A percentile compares a stretch with the other conserved stretches of the same genome.
These are phyloP conservation scores for Neonothopanus nambi DNA, from an alignment of 1,284 basidiomycete genomes.

Conservation along the genomic window DNA sequence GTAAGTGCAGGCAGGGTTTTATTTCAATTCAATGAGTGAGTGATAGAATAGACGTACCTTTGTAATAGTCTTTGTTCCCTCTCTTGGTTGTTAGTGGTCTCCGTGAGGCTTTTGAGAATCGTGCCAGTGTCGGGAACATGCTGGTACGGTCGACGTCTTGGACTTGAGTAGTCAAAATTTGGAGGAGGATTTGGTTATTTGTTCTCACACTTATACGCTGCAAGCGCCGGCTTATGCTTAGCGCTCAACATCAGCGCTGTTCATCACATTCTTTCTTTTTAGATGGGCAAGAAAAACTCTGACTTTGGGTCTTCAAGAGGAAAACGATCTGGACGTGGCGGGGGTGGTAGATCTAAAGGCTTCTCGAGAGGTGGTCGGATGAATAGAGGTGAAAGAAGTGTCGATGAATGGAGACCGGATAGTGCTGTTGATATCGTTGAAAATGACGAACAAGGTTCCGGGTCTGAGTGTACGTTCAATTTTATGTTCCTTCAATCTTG, in stretches of 20 bases:
- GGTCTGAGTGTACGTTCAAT: conserved; percentile 18
- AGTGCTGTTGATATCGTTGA: conserved; percentile 49
- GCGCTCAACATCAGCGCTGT: too few relatives aligned
- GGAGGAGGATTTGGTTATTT: too few relatives aligned
- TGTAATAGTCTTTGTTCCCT: conserved; percentile 93
- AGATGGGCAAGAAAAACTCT: conserved; percentile 46
- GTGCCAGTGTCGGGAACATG: conserved; percentile 71
- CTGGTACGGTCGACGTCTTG: not conserved
- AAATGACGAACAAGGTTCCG: conserved; percentile 29
- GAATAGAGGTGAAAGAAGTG: conserved; percentile 19
- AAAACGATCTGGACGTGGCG: conserved; percentile 26
- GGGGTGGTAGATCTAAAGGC: conserved; percentile 29
- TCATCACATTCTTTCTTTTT: not conserved
- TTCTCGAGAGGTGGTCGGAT: conserved; percentile 22
- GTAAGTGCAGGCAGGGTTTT: too few relatives aligned
- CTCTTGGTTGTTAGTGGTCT: conserved; percentile 79
- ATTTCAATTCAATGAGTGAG: too few relatives aligned
- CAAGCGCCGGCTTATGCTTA: too few relatives aligned
- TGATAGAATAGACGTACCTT: conserved; percentile 55
- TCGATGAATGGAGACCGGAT: conserved; percentile 41
- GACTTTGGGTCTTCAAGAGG: conserved; percentile 26
- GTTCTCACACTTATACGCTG: too few relatives aligned
- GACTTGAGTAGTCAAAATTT: too few relatives aligned
- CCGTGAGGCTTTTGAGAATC: conserved; percentile 79
- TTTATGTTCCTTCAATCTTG: not conserved